A percentile compares a stretch with the other conserved stretches of the same genome.
Evolutionary conservation across 2,329 filamentous ascomycete species (phyloP).

Genomic region (Ambrosiella beaveri): DNA sequence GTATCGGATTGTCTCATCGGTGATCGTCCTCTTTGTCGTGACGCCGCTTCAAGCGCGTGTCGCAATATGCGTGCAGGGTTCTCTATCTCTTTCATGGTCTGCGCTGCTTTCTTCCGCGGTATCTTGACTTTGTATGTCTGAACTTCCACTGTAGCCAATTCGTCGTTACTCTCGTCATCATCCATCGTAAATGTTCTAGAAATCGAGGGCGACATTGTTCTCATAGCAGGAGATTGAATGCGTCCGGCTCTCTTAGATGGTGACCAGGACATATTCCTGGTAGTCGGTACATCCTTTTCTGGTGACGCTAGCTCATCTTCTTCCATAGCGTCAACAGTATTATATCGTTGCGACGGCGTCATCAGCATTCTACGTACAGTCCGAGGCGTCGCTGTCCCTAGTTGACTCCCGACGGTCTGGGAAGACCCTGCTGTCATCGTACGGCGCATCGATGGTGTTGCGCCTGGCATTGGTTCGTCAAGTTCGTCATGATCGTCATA

Average conservation of each 20-base stretch:
- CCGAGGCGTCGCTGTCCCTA: background rate
- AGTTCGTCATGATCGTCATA: background rate
- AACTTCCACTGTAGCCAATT: slow-evolving; percentile 5
- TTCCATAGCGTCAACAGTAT: slow-evolving; percentile 3
- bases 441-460: background rate
- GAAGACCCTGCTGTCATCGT: background rate
- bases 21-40: background rate
- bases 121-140: background rate
- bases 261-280: background rate
- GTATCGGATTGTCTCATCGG: background rate
- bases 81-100: background rate
- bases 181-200: background rate
- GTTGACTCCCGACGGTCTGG: background rate
- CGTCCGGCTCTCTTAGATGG: background rate
- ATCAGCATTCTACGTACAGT: slow-evolving; percentile 1
- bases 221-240: background rate
- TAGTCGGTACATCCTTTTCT: background rate
- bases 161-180: slow-evolving; percentile 5
- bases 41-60: background rate
- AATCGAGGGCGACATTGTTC: background rate
- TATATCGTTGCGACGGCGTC: slow-evolving; percentile 4
- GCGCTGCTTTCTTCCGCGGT: background rate
- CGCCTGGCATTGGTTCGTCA: background rate
- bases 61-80: background rate
- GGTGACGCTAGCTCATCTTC: slow-evolving; percentile 12